Percentiles rank a stretch among this genome's conserved stretches.
These are phyloP conservation scores for Boletus calvinii DNA, from an alignment of 1,284 basidiomycete genomes.

Conservation along the genomic window DNA sequence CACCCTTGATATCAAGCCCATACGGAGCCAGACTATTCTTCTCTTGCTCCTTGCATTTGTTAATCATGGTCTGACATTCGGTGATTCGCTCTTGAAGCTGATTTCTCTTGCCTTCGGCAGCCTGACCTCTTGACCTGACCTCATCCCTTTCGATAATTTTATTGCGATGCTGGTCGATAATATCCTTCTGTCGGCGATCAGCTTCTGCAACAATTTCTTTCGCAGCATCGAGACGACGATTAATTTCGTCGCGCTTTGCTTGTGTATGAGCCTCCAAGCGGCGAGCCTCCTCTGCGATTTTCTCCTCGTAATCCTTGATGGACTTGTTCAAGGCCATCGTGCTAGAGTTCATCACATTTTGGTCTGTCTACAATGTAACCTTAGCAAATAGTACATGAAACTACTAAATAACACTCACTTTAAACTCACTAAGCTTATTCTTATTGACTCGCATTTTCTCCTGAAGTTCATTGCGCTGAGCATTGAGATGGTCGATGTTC, in stretches of 20 bases:
- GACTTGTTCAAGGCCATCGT: constrained; percentile 40
- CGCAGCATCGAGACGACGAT: constrained; percentile 48
- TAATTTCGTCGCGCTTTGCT: constrained; percentile 57
- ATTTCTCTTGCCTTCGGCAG: constrained; percentile 35
- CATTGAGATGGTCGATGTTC: constrained; percentile 51
- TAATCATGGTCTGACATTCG: constrained; percentile 47
- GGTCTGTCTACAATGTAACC: constrained; percentile 42
- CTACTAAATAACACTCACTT: constrained; percentile 36
- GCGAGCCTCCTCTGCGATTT: constrained; percentile 56
- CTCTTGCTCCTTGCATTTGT: constrained; percentile 46
- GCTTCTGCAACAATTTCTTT: constrained; percentile 37
- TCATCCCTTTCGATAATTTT: constrained; percentile 34
- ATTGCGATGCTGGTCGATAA: constrained; percentile 35
- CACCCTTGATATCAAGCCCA: constrained; percentile 59
- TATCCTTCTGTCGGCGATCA: constrained; percentile 36
- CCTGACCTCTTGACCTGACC: constrained; percentile 35
- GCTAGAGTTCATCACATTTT: constrained; percentile 46
- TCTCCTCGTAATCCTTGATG: constrained; percentile 49
- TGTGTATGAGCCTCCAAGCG: constrained; percentile 59
- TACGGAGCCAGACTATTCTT: constrained; percentile 60
- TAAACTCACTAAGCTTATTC: constrained; percentile 43
- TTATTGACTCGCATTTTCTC: constrained; percentile 48
- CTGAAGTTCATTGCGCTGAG: constrained; percentile 43
- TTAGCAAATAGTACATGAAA: neutral
- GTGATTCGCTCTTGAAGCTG: constrained; percentile 41